Evolutionary conservation across 768 basidiomycete species (phyloP).

Genomic region (Hirschioporus abietinus): DNA sequence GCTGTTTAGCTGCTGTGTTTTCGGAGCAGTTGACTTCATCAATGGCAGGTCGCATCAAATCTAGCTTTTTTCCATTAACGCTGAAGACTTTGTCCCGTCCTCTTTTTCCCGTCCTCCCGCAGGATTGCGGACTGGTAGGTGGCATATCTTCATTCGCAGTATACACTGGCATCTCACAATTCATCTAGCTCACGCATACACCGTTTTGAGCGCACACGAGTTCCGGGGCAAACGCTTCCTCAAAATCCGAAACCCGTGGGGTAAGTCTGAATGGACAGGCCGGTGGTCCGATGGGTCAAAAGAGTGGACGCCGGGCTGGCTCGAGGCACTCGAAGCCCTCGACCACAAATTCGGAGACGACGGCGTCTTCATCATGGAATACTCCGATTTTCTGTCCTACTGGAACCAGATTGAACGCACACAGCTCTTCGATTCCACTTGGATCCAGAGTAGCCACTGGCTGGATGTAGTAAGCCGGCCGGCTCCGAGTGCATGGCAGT

Average conservation of each 20-base stretch:
- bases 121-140: constrained; percentile 6
- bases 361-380: constrained; percentile 55
- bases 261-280: constrained; percentile 40
- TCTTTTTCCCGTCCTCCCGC: background rate
- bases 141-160: background rate
- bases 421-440: constrained; percentile 41
- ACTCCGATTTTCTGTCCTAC: constrained; percentile 39
- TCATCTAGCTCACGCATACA: constrained; percentile 19
- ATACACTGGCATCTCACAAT: background rate
- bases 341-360: constrained; percentile 44
- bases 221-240: constrained; percentile 22
- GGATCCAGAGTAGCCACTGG: constrained; percentile 47
- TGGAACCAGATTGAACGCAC: constrained; percentile 41
- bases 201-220: constrained; percentile 20
- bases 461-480: constrained; percentile 37
- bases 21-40: constrained; percentile 1
- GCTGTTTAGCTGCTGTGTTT: constrained; percentile 21
- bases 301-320: constrained; percentile 23
- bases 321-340: constrained; percentile 17
- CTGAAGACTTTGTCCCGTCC: background rate
- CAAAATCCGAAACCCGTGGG: constrained; percentile 34
- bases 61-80: constrained; percentile 6
- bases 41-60: background rate
- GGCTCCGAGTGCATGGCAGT: constrained; percentile 44
- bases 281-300: constrained; percentile 22